phyloP scores from a whole-genome alignment of 805 yeast genomes.

The Candida lessepsii region DNA sequence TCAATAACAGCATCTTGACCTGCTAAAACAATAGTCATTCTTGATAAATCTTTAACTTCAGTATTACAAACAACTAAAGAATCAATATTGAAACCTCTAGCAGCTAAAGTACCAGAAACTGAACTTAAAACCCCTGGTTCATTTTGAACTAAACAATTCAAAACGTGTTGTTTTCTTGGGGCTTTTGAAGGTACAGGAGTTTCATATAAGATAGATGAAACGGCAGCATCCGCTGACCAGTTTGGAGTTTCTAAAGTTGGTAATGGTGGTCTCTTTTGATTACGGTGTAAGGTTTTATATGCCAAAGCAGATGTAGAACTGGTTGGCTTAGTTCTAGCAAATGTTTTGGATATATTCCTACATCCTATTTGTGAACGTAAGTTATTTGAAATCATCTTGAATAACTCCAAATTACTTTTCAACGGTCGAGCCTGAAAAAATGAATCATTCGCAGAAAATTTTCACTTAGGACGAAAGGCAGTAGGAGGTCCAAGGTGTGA shows the following conservation, averaged over 20 bases:
- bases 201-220: conserved; percentile 90
- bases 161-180: conserved; percentile 79
- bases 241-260: conserved; percentile 92
- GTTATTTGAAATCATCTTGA: conserved; percentile 2
- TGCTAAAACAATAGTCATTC: conserved; percentile 93
- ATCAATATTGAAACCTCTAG: conserved; percentile 97
- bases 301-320: conserved; percentile 93
- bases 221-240: conserved; percentile 97
- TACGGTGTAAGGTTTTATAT: conserved; percentile 86
- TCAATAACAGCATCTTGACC: conserved; percentile 97
- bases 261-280: conserved; percentile 81
- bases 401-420: background rate
- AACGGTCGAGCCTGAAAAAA: background rate
- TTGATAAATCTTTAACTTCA: conserved; percentile 88
- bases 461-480: background rate
- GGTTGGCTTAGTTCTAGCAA: conserved; percentile 21
- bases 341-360: background rate
- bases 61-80: conserved; percentile 96
- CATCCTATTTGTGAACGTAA: conserved; percentile 6
- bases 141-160: conserved; percentile 96
- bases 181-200: conserved; percentile 66
- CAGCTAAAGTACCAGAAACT: conserved; percentile 93
- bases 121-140: conserved; percentile 97
- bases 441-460: conserved; percentile 6
- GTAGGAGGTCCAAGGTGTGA: too few relatives aligned